These are phyloP conservation scores for Alternaria infectoria DNA, from an alignment of 2,329 filamentous ascomycete genomes.

Conservation along the genomic window DNA sequence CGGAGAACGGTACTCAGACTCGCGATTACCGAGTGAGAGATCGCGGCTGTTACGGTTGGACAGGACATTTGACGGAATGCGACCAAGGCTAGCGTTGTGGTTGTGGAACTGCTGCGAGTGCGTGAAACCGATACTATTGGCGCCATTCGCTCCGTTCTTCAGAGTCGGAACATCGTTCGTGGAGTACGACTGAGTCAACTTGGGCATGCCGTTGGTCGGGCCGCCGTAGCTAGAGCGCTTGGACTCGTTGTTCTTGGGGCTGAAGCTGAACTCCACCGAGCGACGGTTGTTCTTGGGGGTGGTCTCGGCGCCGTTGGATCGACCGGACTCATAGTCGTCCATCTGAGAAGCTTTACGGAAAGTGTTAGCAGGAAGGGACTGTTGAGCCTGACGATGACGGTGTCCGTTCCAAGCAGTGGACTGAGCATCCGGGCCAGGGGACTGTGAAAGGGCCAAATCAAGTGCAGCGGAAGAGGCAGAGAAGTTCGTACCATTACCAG, in stretches of 20 bases:
- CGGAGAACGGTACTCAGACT: conserved; percentile 64
- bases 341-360: conserved; percentile 51
- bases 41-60: conserved; percentile 76
- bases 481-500: conserved; percentile 66
- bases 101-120: conserved; percentile 68
- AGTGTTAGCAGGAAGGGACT: conserved; percentile 64
- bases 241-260: conserved; percentile 43
- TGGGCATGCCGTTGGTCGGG: conserved; percentile 69
- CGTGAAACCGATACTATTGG: conserved; percentile 38
- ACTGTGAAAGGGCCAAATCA: conserved; percentile 76
- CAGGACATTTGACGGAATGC: conserved; percentile 72
- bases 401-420: conserved; percentile 65
- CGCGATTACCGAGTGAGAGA: conserved; percentile 59
- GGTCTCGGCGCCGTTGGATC: conserved; percentile 48
- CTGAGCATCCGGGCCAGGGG: conserved; percentile 65
- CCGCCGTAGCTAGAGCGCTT: conserved; percentile 58
- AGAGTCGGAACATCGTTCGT: conserved; percentile 86
- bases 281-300: conserved; percentile 55
- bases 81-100: conserved; percentile 82
- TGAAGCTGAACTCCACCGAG: conserved; percentile 56
- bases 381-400: conserved; percentile 70
- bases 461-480: conserved; percentile 81
- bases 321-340: conserved; percentile 44
- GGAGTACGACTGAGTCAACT: conserved; percentile 87
- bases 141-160: conserved; percentile 65